phyloP scores from a whole-genome alignment of 257 asterid genomes.

The Linaria vulgaris region DNA sequence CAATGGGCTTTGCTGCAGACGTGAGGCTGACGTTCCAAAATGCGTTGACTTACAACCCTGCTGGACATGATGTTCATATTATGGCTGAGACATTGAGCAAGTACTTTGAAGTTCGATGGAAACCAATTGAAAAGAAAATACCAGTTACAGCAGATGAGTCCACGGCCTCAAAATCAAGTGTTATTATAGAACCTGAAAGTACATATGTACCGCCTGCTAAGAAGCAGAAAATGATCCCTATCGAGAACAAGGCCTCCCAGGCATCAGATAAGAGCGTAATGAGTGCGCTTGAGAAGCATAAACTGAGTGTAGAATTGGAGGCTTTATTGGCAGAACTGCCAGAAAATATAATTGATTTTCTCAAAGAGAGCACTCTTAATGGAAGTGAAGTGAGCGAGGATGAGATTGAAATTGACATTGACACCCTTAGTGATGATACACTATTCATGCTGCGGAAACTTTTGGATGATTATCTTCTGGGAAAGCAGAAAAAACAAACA shows the following conservation, averaged over 20 bases:
- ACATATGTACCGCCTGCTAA: conserved; percentile 52
- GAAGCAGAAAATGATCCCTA: conserved; percentile 48
- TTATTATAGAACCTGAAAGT: conserved; percentile 44
- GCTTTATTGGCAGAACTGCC: conserved; percentile 62
- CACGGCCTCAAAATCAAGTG: conserved; percentile 45
- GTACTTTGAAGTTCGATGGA: conserved; percentile 75
- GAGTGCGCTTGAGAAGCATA: conserved; percentile 66
- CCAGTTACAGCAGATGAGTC: conserved; percentile 37
- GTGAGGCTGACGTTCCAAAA: conserved; percentile 74
- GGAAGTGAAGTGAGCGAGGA: conserved; percentile 60
- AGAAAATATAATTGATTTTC: conserved; percentile 61
- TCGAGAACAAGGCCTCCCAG: conserved; percentile 46
- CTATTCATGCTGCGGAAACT: conserved; percentile 66
- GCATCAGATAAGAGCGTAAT: conserved; percentile 48
- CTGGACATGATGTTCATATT: conserved; percentile 54
- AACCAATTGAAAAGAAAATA: conserved; percentile 64
- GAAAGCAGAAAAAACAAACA: conserved; percentile 51
- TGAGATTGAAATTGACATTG: conserved; percentile 90
- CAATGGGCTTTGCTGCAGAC: conserved; percentile 67
- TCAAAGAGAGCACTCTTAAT: conserved; percentile 52
- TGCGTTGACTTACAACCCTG: conserved; percentile 78
- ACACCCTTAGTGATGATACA: conserved; percentile 59
- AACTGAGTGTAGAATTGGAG: conserved; percentile 63
- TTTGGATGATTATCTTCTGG: conserved; percentile 53
- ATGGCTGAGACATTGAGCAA: conserved; percentile 59